Evolutionary conservation across 306 rosid genomes (phyloP), one percentile per base, ranked within the genome.

Genomic region (Potentilla sterilis): DNA sequence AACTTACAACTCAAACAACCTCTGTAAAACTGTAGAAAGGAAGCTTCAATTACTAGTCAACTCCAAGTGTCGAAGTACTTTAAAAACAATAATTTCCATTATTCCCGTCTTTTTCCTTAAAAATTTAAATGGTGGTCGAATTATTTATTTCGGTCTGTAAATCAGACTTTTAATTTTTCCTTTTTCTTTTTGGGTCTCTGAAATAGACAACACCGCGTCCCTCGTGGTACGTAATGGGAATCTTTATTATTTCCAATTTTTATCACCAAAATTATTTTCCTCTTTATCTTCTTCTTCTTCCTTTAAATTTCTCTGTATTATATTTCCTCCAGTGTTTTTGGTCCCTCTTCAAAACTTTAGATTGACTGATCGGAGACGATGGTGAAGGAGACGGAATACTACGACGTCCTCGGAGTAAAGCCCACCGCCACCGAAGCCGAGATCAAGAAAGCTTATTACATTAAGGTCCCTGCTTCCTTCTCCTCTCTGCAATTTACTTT

Each of bases 371-470:
- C 77, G 52, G 83, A 75, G 41, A 63, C 70, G 81, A 95, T 95
- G 99, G 99, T 92, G 89, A 95, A 90, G 89, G 99, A 95, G 75
- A 92, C 96, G 68, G 99, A 92, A 73, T 95, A 88, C 83, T 95
- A 95, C 80, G 97, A 95, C 78, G 93, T 95, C 61, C 88, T 95
- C 57, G 99, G 97, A 75, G 92, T 95, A 61, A 90, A 86, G 61
- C 97, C 99, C 40, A 73, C 84, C 7, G 99, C 97, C 28, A 70
- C 99, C 52, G 99, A 95, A 81, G 83, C 97, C 44, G 99, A 95
- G 86, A 95, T 95, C 76, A 95, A 95, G 86, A 95, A 95, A 84
- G 99, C 99, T 66, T 95, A 95, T 83, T 95, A 95, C 82, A 86
- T 95, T 62, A 95, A 90, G 99, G 99, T 94, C 52, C 9, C 71